These are phyloP conservation scores for Neurospora intermedia DNA, from an alignment of 495 filamentous ascomycete genomes.

Conservation along the genomic window DNA sequence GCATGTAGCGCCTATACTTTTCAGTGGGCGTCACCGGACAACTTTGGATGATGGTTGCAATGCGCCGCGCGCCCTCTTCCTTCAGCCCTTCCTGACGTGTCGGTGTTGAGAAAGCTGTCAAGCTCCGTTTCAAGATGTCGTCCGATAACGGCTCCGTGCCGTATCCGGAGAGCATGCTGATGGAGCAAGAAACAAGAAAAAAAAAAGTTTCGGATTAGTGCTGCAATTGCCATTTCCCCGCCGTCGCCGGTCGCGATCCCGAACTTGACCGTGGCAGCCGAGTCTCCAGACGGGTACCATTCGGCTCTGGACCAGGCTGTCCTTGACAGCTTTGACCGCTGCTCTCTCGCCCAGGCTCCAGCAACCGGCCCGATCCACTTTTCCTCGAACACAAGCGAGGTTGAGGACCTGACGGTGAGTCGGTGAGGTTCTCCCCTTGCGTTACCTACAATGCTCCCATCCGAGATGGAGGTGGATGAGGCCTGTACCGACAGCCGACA, in stretches of 20 bases:
- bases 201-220: not conserved
- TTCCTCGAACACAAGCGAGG: conserved; percentile 6
- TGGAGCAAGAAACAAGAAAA: not conserved
- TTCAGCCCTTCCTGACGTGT: not conserved
- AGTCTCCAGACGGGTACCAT: not conserved
- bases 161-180: not conserved
- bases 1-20: not conserved
- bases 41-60: not conserved
- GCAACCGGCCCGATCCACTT: not conserved
- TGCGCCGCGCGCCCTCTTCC: not conserved
- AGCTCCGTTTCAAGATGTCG: not conserved
- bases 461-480: not conserved
- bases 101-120: not conserved
- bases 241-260: not conserved
- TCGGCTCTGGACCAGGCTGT: not conserved
- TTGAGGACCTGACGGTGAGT: not conserved
- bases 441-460: not conserved
- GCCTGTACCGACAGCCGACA: not conserved
- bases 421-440: not conserved
- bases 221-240: not conserved
- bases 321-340: not conserved
- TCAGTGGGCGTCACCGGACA: not conserved
- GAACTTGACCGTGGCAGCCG: not conserved
- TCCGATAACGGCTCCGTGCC: not conserved
- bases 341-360: not conserved